Evolutionary conservation across 306 rosid species (phyloP).

Genomic region (Medicago truncatula): DNA sequence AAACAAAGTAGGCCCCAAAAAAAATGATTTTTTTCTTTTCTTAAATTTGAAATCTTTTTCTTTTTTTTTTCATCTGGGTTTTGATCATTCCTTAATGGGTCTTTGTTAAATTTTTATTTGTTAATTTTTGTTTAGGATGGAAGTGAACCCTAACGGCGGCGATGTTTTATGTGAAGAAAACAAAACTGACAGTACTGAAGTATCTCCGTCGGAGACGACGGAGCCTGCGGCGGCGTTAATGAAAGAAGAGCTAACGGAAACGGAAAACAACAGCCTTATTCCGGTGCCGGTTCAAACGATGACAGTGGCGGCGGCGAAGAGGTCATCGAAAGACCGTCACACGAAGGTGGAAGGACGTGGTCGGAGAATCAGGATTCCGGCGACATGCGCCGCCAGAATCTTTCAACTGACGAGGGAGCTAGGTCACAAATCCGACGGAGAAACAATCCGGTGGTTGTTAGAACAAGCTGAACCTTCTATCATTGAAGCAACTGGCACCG

Average conservation of each 20-base stretch:
- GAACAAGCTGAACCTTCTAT: conserved; percentile 80
- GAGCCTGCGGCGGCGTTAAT: conserved; percentile 31
- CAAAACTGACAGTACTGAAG: conserved; percentile 20
- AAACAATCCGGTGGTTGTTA: conserved; percentile 83
- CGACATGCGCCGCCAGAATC: conserved; percentile 79
- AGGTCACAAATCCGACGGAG: conserved; percentile 88
- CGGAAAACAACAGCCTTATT: conserved; percentile 45
- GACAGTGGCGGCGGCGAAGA: conserved; percentile 34
- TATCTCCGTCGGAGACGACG: conserved; percentile 40
- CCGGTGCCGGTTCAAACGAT: conserved; percentile 44
- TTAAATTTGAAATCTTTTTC: conserved; percentile 14
- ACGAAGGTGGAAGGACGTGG: conserved; percentile 94
- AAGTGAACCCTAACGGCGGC: conserved; percentile 37
- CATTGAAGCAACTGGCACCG: conserved; percentile 82
- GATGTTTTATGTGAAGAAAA: conserved; percentile 42
- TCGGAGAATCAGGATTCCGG: conserved; percentile 87
- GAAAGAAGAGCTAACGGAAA: conserved; percentile 62
- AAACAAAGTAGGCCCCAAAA: conserved; percentile 25
- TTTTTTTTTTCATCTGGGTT: conserved; percentile 8
- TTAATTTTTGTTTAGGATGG: conserved; percentile 40
- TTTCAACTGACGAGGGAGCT: conserved; percentile 86
- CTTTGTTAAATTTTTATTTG: neutral
- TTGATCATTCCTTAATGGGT: conserved; percentile 14
- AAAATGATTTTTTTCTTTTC: neutral
- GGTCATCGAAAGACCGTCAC: conserved; percentile 78